Evolutionary conservation across 116 monocot species (phyloP).

Genomic region (Iris pallida): DNA sequence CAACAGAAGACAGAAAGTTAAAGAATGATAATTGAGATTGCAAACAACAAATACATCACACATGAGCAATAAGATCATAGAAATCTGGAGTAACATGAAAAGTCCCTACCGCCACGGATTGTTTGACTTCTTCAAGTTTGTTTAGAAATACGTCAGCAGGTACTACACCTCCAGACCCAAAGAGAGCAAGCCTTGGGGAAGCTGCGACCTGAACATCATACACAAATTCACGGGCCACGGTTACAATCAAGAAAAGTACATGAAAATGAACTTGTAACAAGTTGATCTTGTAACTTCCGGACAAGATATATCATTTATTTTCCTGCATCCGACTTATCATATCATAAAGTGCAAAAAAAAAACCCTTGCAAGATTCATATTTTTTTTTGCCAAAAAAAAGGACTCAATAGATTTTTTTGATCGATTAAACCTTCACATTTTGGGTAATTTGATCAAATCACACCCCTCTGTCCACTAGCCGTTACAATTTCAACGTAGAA

Average conservation of each 20-base stretch:
- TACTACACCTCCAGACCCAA: constrained; percentile 13
- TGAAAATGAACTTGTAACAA: background rate
- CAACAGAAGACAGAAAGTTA: background rate
- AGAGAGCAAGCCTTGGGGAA: constrained; percentile 15
- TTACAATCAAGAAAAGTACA: background rate
- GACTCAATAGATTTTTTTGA: too few species aligned
- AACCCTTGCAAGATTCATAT: too few species aligned
- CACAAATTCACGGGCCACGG: background rate
- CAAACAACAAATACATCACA: background rate
- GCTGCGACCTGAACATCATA: constrained; percentile 22
- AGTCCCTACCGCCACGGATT: constrained; percentile 35
- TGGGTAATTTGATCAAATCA: too few species aligned
- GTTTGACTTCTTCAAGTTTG: constrained; percentile 52
- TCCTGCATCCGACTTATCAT: background rate
- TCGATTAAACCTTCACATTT: too few species aligned
- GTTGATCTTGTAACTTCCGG: background rate
- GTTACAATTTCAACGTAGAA: too few species aligned
- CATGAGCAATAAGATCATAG: background rate
- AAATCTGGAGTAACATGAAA: background rate
- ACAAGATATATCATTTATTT: background rate
- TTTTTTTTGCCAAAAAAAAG: too few species aligned
- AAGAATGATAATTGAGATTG: background rate
- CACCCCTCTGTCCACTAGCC: too few species aligned
- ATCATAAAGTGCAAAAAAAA: too few species aligned
- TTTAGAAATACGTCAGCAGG: constrained; percentile 32